Evolutionary conservation across 441 rosid species (phyloP).

Genomic region (Gossypium schwendimanii): DNA sequence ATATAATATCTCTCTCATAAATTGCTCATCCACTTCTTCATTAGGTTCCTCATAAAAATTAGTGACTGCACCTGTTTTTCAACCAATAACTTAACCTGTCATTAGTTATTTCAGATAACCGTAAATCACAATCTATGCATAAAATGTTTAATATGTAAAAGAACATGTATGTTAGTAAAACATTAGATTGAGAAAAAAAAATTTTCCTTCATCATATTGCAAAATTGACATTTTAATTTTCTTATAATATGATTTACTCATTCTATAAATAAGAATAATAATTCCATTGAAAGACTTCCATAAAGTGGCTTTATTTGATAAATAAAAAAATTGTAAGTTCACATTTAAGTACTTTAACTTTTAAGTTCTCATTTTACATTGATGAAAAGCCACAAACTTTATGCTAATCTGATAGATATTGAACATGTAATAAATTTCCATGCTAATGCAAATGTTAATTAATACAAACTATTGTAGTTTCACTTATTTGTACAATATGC

Average conservation of each 20-base stretch:
- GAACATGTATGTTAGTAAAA: neutral
- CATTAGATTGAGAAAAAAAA: neutral
- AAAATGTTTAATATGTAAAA: neutral
- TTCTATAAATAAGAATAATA: neutral
- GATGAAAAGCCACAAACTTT: neutral
- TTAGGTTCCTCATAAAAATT: constrained; percentile 33
- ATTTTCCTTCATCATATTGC: neutral
- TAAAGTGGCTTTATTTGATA: neutral
- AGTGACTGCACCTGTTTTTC: constrained; percentile 29
- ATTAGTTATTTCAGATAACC: neutral
- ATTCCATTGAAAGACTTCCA: neutral
- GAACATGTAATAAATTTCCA: neutral
- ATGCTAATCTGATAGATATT: neutral
- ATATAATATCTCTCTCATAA: constrained; percentile 57
- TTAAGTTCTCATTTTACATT: neutral
- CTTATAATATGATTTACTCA: neutral
- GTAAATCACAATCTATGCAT: neutral
- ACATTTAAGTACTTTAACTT: neutral
- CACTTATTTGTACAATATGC: neutral
- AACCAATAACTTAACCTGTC: constrained; percentile 7
- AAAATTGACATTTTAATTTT: neutral
- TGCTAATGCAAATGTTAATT: neutral
- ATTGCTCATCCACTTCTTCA: constrained; percentile 58
- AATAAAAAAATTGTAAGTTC: neutral
- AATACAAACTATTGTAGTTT: neutral